Evolutionary conservation across 1,284 basidiomycete species (phyloP).

Genomic region (Naganishia cerealis): DNA sequence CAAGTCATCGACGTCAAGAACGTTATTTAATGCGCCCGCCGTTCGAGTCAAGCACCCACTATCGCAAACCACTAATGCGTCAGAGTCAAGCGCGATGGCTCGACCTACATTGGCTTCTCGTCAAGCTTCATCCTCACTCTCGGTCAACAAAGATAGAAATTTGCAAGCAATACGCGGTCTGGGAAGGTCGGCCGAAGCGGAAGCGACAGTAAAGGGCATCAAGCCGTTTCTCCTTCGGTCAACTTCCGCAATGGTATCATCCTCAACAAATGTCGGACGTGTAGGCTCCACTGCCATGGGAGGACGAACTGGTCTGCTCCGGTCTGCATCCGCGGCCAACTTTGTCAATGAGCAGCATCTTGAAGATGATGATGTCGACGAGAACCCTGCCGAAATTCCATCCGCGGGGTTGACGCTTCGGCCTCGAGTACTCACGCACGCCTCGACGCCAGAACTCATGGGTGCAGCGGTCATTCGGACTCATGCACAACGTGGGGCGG

Average conservation of each 20-base stretch:
- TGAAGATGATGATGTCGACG: conserved; percentile 10
- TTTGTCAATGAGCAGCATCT: conserved; percentile 2
- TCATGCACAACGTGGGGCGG: conserved; percentile 17
- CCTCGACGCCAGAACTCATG: conserved; percentile 12
- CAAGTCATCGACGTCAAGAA: conserved; percentile 21
- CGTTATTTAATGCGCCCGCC: conserved; percentile 13
- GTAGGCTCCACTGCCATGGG: neutral
- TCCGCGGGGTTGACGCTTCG: conserved; percentile 8
- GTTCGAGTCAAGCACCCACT: conserved; percentile 17
- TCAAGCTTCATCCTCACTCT: conserved; percentile 1
- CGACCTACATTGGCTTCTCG: conserved; percentile 16
- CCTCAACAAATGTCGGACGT: neutral
- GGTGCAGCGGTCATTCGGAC: neutral
- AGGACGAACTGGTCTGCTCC: neutral
- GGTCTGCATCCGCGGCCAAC: conserved; percentile 22
- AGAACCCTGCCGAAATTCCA: neutral
- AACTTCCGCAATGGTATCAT: conserved; percentile 11
- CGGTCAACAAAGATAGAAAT: conserved; percentile 9
- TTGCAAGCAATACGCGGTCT: conserved; percentile 20
- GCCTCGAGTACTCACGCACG: conserved; percentile 26
- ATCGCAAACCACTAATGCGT: conserved; percentile 12
- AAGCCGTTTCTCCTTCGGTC: conserved; percentile 16
- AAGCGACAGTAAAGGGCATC: conserved; percentile 8
- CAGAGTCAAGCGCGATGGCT: neutral
- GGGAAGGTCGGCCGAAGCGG: conserved; percentile 5